Percentiles rank a stretch among this genome's conserved stretches.
These are phyloP conservation scores for Cadophora gregata DNA, from an alignment of 2,329 filamentous ascomycete species.

Conservation along the genomic window DNA sequence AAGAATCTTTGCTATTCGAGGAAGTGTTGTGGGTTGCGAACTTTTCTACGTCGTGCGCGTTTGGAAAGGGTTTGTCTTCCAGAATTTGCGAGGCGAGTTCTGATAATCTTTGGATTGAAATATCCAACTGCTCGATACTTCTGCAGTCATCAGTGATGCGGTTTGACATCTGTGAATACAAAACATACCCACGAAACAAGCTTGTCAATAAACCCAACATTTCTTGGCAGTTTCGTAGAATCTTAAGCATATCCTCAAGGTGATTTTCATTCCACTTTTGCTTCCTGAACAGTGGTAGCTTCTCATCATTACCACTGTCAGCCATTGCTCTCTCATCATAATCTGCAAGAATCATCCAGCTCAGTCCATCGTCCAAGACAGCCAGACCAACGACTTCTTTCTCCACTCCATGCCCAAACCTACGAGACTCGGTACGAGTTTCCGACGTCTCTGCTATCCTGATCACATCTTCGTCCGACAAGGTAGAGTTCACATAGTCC, in stretches of 20 bases:
- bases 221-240: background rate
- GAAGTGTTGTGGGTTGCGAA: too few species aligned
- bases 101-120: background rate
- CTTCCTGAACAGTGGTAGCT: background rate
- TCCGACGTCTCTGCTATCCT: background rate
- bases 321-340: background rate
- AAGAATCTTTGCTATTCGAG: background rate
- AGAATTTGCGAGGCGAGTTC: background rate
- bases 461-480: background rate
- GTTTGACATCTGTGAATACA: background rate
- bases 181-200: background rate
- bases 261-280: background rate
- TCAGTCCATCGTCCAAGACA: background rate
- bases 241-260: background rate
- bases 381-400: background rate
- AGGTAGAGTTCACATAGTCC: background rate
- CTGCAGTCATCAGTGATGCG: background rate
- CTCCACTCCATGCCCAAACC: background rate
- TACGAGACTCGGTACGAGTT: background rate
- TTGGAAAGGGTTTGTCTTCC: background rate
- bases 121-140: background rate
- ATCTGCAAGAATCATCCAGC: background rate
- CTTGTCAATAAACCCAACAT: background rate
- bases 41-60: background rate
- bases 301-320: background rate